Evolutionary conservation across 495 filamentous ascomycete species (phyloP), one percentile per base, ranked within the genome.

Genomic region (Penicillium verhagenii): DNA sequence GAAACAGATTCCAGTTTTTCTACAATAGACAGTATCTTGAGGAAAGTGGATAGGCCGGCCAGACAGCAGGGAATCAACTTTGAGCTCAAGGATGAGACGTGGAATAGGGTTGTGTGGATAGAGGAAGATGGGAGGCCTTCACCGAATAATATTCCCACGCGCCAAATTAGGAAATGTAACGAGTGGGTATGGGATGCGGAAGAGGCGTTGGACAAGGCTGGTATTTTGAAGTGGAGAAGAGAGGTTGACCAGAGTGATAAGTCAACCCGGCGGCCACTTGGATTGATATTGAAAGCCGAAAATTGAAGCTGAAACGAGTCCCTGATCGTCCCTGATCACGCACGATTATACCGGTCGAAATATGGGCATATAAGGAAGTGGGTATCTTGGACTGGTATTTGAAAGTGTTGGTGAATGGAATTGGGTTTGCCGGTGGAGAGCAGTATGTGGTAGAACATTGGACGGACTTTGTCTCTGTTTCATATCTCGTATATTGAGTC

Each of bases 11-110:
- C n/a, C n/a, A n/a, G n/a, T n/a, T n/a, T 35, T 10, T 35, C 31
- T 14, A 6, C 9, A 35, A 35, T 2, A 10, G n/a, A 35, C 2
- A 14, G 31, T 47, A 47, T 47, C 45, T 47, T 47, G 5, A 5
- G 18, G 4, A 25, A 21, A 9, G 3, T 47, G 45, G 11, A 9
- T 1, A 25, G 14, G 29, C 45, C 45, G 24, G 19, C 45, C 25
- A 47, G 18, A 4, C 45, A 47, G 25, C 45, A 47, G 45, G 45
- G 45, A 28, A 13, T 47, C 9, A 10, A 47, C 45, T 47, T 47
- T 47, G 9, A 14, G 31, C 9, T 8, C 31, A 35, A 35, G 31
- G 31, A 35, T 35, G 9, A 8, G n/a, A 6, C 31, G 31, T 14
- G 31, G 31, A 35, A 35, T 47, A 28, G 19, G 25, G 5, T 47